phyloP scores from a whole-genome alignment of 1,139 yeast species.

The Dujonia santamariae region DNA sequence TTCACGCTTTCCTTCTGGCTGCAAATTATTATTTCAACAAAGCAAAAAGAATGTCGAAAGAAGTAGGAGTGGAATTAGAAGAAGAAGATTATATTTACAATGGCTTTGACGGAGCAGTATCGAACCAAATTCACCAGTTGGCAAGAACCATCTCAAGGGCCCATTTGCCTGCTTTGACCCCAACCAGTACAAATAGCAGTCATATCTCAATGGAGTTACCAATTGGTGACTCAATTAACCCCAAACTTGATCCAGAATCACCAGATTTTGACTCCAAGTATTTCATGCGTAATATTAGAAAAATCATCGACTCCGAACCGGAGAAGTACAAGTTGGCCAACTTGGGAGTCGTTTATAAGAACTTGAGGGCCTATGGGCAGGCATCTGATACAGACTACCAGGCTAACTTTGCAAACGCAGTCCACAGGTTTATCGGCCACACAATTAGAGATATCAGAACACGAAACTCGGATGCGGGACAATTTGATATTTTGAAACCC shows the following conservation, averaged over 20 bases:
- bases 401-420: conserved; percentile 59
- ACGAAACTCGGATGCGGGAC: conserved; percentile 11
- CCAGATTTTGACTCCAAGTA: conserved; percentile 27
- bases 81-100: background rate
- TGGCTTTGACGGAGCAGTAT: conserved; percentile 5
- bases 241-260: conserved; percentile 16
- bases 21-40: no score
- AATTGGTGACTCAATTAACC: conserved; percentile 8
- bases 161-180: background rate
- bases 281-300: conserved; percentile 64
- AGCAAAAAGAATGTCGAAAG: no score
- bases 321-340: conserved; percentile 62
- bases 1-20: no score
- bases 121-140: conserved; percentile 4
- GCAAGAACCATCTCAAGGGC: conserved; percentile 6
- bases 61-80: no score
- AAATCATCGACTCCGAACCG: conserved; percentile 51
- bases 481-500: conserved; percentile 30
- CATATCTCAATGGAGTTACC: background rate
- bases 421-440: conserved; percentile 17
- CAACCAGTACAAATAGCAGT: background rate
- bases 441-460: background rate
- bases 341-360: conserved; percentile 66
- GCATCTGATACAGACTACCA: conserved; percentile 82
- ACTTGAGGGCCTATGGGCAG: conserved; percentile 69